These are phyloP conservation scores for Mortierella sp. DNA, from an alignment of 371 early-diverging fungal genomes.

Conservation along the genomic window DNA sequence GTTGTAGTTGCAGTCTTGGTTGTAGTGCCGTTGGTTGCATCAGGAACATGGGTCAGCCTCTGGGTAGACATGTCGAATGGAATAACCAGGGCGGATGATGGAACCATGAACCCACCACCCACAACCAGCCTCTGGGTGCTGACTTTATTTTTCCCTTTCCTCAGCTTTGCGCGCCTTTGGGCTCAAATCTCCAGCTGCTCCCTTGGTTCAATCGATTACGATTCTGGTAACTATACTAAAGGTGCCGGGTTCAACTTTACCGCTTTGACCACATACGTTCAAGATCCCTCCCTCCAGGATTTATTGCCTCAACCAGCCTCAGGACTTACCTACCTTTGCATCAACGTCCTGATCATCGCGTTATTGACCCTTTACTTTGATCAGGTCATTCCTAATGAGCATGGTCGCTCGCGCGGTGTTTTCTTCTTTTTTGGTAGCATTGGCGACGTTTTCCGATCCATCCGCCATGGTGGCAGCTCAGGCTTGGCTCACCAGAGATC, in stretches of 20 bases:
- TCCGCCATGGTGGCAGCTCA: conserved; percentile 30
- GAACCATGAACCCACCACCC: conserved; percentile 18
- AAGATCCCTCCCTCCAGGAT: conserved; percentile 37
- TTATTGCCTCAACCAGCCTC: conserved; percentile 63
- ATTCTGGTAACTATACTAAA: conserved; percentile 50
- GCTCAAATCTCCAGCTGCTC: conserved; percentile 9
- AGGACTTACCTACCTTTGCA: conserved; percentile 61
- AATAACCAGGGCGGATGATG: conserved; percentile 35
- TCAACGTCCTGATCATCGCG: conserved; percentile 60
- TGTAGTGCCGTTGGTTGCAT: conserved; percentile 19
- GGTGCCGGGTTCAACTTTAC: conserved; percentile 41
- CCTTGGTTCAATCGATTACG: conserved; percentile 33
- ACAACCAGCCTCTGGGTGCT: conserved; percentile 24
- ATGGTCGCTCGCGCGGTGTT: conserved; percentile 59
- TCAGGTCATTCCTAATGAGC: conserved; percentile 76
- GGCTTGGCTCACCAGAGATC: conserved; percentile 24
- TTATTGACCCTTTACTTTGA: conserved; percentile 74
- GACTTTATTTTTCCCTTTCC: conserved; percentile 30
- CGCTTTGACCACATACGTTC: conserved; percentile 28
- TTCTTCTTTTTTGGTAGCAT: conserved; percentile 72
- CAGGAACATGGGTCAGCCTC: conserved; percentile 13
- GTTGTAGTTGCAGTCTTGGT: conserved; percentile 42
- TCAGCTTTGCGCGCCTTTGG: conserved; percentile 54
- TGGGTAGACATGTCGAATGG: conserved; percentile 50
- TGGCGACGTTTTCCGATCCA: conserved; percentile 60